phyloP scores from a whole-genome alignment of 495 filamentous ascomycete species.

The Hypoxylon subgilvum region DNA sequence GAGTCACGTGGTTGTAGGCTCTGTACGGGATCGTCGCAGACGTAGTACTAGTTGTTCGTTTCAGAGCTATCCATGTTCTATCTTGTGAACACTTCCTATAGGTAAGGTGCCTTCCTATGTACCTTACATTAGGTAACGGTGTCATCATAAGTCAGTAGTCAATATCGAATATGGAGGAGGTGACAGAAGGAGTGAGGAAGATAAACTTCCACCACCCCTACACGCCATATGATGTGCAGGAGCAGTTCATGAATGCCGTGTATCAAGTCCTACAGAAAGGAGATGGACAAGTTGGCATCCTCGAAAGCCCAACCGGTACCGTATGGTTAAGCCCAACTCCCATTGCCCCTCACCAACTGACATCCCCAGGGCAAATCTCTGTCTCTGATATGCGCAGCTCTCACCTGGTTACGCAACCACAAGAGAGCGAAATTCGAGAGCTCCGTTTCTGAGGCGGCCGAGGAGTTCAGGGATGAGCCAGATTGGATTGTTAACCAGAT shows the following conservation, averaged over 20 bases:
- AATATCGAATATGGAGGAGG: slow-evolving; percentile 32
- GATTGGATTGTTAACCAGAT: slow-evolving; percentile 84
- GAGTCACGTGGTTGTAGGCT: neutral
- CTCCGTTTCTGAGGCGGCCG: slow-evolving; percentile 38
- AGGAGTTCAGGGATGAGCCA: slow-evolving; percentile 74
- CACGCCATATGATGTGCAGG: slow-evolving; percentile 87
- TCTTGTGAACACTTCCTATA: too few species aligned
- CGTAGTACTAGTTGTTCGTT: neutral
- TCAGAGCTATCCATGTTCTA: too few species aligned
- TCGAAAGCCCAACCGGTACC: slow-evolving; percentile 89
- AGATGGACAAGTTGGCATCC: slow-evolving; percentile 79
- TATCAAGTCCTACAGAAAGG: slow-evolving; percentile 82
- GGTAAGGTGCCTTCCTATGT: too few species aligned
- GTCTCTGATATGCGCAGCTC: slow-evolving; percentile 87
- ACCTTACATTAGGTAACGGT: too few species aligned
- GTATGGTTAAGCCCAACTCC: slow-evolving; percentile 44
- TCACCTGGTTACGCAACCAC: slow-evolving; percentile 92
- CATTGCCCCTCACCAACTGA: slow-evolving; percentile 5
- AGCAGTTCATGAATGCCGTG: slow-evolving; percentile 85
- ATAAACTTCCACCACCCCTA: slow-evolving; percentile 89
- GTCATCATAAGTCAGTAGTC: too few species aligned
- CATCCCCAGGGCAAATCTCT: slow-evolving; percentile 84
- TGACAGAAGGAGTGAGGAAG: slow-evolving; percentile 28
- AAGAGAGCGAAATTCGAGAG: slow-evolving; percentile 71
- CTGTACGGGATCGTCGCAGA: neutral